These are phyloP conservation scores for Calonectria fujianensis DNA, from an alignment of 2,329 filamentous ascomycete genomes.

Conservation along the genomic window DNA sequence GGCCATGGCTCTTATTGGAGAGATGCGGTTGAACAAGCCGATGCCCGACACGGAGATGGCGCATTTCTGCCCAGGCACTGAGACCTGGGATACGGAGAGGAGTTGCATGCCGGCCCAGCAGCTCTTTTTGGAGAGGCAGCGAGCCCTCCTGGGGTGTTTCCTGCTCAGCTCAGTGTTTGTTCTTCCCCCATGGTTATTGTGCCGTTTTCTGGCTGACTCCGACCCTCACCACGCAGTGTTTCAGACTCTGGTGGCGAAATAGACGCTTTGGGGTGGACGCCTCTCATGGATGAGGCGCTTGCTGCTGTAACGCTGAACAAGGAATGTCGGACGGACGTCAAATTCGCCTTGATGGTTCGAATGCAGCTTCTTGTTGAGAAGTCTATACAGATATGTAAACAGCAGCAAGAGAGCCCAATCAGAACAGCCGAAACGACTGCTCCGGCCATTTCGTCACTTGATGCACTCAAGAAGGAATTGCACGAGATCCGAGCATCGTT, in stretches of 20 bases:
- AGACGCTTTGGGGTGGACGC: slow-evolving; percentile 27
- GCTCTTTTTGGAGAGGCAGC: slow-evolving; percentile 12
- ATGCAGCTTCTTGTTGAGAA: slow-evolving; percentile 22
- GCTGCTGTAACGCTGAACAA: background rate
- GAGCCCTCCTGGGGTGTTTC: slow-evolving; percentile 33
- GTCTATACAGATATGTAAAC: background rate
- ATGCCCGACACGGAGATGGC: background rate
- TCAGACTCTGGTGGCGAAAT: slow-evolving; percentile 14
- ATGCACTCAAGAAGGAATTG: background rate
- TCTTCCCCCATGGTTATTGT: background rate
- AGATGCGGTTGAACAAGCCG: slow-evolving; percentile 9
- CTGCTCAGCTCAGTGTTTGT: slow-evolving; percentile 29
- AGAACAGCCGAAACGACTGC: background rate
- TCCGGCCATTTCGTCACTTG: background rate
- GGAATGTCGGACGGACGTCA: slow-evolving; percentile 2
- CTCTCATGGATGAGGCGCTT: slow-evolving; percentile 27
- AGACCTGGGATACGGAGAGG: background rate
- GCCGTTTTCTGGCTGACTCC: background rate
- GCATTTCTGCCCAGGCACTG: background rate
- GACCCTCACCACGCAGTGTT: background rate
- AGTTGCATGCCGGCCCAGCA: background rate
- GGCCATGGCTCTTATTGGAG: slow-evolving; percentile 13
- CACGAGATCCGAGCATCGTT: background rate
- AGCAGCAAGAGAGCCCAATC: background rate
- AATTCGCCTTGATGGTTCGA: slow-evolving; percentile 1